A percentile compares a stretch with the other conserved stretches of the same genome.
These are phyloP conservation scores for Panaeolus papilionaceus DNA, from an alignment of 768 basidiomycete species.

Conservation along the genomic window DNA sequence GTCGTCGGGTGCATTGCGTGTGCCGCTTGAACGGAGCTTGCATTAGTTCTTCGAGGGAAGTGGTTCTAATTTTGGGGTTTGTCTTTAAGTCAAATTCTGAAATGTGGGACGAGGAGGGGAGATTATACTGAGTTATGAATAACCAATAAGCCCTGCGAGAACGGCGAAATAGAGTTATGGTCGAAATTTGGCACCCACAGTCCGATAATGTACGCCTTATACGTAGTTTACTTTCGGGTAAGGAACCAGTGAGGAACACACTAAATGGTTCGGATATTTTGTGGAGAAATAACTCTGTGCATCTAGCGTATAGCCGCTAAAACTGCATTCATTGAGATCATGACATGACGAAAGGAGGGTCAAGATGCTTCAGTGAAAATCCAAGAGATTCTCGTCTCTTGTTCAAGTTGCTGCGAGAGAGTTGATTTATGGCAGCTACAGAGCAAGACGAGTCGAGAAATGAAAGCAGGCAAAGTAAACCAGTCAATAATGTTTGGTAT, in stretches of 20 bases:
- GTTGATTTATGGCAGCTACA: too few relatives aligned
- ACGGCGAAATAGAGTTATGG: neutral
- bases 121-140: neutral
- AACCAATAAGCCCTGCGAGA: neutral
- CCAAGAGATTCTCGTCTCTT: neutral
- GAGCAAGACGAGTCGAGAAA: too few relatives aligned
- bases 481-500: neutral
- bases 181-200: neutral
- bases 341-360: neutral
- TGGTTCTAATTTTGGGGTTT: neutral
- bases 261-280: neutral
- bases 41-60: neutral
- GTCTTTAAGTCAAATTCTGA: neutral
- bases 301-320: neutral
- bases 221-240: neutral
- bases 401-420: too few relatives aligned
- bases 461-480: too few relatives aligned
- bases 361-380: neutral
- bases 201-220: neutral
- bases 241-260: neutral
- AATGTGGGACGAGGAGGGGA: neutral
- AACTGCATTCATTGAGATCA: neutral
- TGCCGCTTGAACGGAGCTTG: conserved; percentile 7
- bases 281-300: neutral
- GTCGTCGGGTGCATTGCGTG: neutral